Conservation (phyloP, 2,329 filamentous ascomycete genomes). For the Pezicula rhizophila region DNA sequence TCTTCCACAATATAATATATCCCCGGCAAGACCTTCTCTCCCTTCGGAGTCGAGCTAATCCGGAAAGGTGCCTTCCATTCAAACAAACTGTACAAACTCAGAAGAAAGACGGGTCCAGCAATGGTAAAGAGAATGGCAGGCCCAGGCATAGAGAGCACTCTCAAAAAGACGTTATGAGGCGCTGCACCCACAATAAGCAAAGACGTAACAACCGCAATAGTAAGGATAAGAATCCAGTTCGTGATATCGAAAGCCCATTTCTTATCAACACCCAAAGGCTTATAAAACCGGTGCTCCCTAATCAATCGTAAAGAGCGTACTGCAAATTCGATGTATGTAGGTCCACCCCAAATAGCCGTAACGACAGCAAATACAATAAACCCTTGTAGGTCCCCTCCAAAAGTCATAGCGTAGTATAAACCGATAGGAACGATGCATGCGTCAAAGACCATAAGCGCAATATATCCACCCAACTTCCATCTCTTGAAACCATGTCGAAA, state of each 20-base stretch:
- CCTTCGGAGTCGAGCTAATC: conserved; percentile 58
- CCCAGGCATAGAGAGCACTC: conserved; percentile 45
- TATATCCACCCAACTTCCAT: conserved; percentile 21
- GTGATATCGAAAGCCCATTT: conserved; percentile 46
- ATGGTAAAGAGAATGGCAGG: conserved; percentile 44
- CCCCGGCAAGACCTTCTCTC: conserved; percentile 51
- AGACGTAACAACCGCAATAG: conserved; percentile 43
- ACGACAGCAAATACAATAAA: conserved; percentile 45
- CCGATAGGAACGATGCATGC: conserved; percentile 43
- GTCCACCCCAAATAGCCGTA: conserved; percentile 48
- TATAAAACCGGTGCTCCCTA: conserved; percentile 42
- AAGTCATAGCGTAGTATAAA: conserved; percentile 46
- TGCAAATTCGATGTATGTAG: conserved; percentile 48
- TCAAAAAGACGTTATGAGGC: conserved; percentile 42
- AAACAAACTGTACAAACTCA: conserved; percentile 25
- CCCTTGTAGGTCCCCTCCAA: conserved; percentile 27
- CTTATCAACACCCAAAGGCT: conserved; percentile 39
- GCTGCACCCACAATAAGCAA: conserved; percentile 45
- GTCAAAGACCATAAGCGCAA: conserved; percentile 41
- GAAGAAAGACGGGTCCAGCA: conserved; percentile 36
- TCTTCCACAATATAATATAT: conserved; percentile 63
- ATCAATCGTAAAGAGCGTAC: conserved; percentile 43
- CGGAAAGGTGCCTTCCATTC: conserved; percentile 46
- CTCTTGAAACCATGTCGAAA: conserved; percentile 20
- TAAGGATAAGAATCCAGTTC: conserved; percentile 34